These are phyloP conservation scores for Austroboletus niveus DNA, from an alignment of 1,284 basidiomycete genomes.

Conservation along the genomic window DNA sequence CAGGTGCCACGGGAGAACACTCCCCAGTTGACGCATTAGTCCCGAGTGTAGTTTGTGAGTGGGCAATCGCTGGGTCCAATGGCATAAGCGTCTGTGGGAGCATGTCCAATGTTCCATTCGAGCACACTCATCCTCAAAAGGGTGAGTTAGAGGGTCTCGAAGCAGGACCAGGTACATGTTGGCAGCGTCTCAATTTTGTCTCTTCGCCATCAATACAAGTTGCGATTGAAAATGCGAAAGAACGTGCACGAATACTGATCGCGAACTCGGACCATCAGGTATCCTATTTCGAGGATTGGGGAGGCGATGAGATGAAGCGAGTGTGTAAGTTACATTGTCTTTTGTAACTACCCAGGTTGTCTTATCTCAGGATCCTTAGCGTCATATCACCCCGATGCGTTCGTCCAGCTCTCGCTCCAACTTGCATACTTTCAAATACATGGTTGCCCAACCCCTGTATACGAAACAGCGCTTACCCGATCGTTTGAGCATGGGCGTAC, in stretches of 20 bases:
- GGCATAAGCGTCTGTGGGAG: slow-evolving; percentile 25
- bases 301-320: slow-evolving; percentile 88
- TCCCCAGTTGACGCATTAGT: slow-evolving; percentile 91
- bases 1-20: slow-evolving; percentile 91
- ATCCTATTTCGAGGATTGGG: slow-evolving; percentile 86
- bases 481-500: slow-evolving; percentile 90
- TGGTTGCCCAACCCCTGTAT: slow-evolving; percentile 82
- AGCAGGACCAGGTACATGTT: slow-evolving; percentile 31
- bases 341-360: not conserved
- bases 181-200: slow-evolving; percentile 77
- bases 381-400: slow-evolving; percentile 85
- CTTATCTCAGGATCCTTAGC: slow-evolving; percentile 37
- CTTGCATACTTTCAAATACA: slow-evolving; percentile 87
- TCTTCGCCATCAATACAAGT: slow-evolving; percentile 59
- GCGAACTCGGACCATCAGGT: slow-evolving; percentile 83
- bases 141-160: slow-evolving; percentile 7
- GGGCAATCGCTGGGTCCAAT: slow-evolving; percentile 48
- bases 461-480: slow-evolving; percentile 94
- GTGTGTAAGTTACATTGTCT: slow-evolving; percentile 49
- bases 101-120: slow-evolving; percentile 14
- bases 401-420: slow-evolving; percentile 91
- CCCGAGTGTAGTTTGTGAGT: slow-evolving; percentile 89
- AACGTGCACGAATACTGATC: slow-evolving; percentile 61
- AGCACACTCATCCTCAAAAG: slow-evolving; percentile 5
- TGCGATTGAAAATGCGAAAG: slow-evolving; percentile 62